Evolutionary conservation across 208 protist genomes (phyloP), one percentile per base, ranked within the genome.

Genomic region (Crithidia mellificae): DNA sequence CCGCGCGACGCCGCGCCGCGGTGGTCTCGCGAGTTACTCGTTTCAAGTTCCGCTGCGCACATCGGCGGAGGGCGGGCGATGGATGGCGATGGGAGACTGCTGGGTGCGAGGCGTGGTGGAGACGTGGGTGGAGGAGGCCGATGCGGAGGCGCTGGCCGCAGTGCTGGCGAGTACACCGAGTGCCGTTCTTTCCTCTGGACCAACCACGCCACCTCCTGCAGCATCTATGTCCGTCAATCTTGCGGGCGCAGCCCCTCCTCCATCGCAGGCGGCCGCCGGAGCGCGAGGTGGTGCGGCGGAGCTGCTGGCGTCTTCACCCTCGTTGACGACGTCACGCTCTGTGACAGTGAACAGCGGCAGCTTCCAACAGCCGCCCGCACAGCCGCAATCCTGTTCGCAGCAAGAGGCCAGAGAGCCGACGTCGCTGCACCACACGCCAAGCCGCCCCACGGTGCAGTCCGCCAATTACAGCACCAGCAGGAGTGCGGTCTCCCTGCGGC

Each of bases 41-140:
- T 72, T 64, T 20, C 43, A 46, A 11, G 56, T 58, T 1, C 55
- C 30, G 36, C 38, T 72, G 29, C 47, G 36, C n/a, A 22, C 30
- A 4, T 56, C 66, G 32, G 36, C 36, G 2, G 66, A 56, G 44
- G 54, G 66, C 17, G 30, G 39, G n/a, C 47, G 29, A n/a, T 56
- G 46, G 56, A 47, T 64, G 46, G 56, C 19, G 22, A 43, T 55
- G 51, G 55, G 55, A 2, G 56, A 64, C 11, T 72, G 46, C 38
- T 63, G 56, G 44, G 66, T 64, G 55, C 56, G 56, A 6, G 66
- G 47, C 49, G 30, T 49, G 17, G 47, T 58, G 22, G 56, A 72
- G n/a, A 72, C 66, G 19, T 64, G 55, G 56, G 25, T 25, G 25
- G 17, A 34, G 56, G 38, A 8, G 47, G 8, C 41, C 47, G 38